A percentile compares a stretch with the other conserved stretches of the same genome.
Evolutionary conservation across 2,329 filamentous ascomycete genomes (phyloP).

Genomic region (Thermothelomyces thermophilus): DNA sequence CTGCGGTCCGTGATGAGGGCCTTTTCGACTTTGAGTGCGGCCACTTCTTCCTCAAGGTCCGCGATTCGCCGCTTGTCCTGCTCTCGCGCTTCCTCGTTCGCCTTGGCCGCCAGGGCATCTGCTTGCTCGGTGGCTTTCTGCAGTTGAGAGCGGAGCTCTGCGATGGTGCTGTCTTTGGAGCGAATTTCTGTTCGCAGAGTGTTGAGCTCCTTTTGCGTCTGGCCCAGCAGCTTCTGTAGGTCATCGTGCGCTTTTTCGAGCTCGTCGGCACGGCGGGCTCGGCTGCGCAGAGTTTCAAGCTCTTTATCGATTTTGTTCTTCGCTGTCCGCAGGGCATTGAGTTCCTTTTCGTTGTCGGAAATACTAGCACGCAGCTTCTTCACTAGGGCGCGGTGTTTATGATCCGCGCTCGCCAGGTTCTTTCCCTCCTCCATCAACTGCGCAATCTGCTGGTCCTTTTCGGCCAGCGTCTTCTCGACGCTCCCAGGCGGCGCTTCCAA

Average conservation of each 20-base stretch:
- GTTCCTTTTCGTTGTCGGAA: conserved; percentile 57
- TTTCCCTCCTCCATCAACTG: conserved; percentile 88
- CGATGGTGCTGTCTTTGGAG: conserved; percentile 57
- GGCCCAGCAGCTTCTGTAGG: conserved; percentile 51
- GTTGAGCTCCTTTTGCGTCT: conserved; percentile 45
- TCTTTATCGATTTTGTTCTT: conserved; percentile 54
- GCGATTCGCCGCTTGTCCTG: conserved; percentile 49
- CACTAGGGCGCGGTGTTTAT: conserved; percentile 75
- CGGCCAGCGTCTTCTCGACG: conserved; percentile 70
- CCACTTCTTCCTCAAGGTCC: conserved; percentile 51
- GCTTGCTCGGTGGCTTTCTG: conserved; percentile 60
- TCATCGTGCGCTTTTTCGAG: conserved; percentile 50
- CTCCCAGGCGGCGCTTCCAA: conserved; percentile 57
- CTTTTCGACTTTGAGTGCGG: conserved; percentile 71
- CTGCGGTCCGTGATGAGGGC: conserved; percentile 59
- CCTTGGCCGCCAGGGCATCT: conserved; percentile 59
- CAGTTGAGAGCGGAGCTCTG: conserved; percentile 63
- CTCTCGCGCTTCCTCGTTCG: conserved; percentile 60
- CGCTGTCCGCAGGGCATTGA: conserved; percentile 51
- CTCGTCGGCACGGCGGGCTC: conserved; percentile 44
- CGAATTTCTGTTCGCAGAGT: conserved; percentile 55
- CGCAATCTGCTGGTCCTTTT: conserved; percentile 87
- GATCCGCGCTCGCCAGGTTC: conserved; percentile 75
- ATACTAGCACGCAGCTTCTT: conserved; percentile 70
- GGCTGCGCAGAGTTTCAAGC: conserved; percentile 39